Evolutionary conservation across 306 rosid genomes (phyloP).

Genomic region (Macrotyloma uniflorum): DNA sequence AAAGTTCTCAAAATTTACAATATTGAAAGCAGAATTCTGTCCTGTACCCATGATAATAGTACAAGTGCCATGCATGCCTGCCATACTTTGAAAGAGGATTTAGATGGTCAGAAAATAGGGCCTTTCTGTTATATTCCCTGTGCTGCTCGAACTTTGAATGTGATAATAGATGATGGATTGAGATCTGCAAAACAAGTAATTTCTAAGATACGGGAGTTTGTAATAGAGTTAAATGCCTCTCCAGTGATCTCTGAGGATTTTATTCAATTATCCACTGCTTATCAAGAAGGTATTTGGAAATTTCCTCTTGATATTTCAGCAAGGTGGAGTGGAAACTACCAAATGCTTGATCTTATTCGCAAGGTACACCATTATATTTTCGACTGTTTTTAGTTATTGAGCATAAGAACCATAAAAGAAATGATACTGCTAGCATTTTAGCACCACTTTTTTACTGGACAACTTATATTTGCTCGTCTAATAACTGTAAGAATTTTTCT

Average conservation of each 20-base stretch:
- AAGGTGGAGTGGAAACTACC: constrained; percentile 94
- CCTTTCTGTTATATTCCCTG: constrained; percentile 92
- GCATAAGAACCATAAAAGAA: constrained; percentile 12
- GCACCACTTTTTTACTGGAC: constrained; percentile 14
- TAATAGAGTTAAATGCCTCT: constrained; percentile 73
- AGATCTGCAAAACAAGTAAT: constrained; percentile 63
- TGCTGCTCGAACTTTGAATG: constrained; percentile 81
- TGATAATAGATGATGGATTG: constrained; percentile 89
- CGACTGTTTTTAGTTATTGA: constrained; percentile 26
- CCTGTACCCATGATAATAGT: constrained; percentile 96
- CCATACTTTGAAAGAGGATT: constrained; percentile 71
- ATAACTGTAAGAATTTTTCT: constrained; percentile 4
- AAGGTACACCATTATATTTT: constrained; percentile 60
- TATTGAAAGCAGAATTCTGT: constrained; percentile 76
- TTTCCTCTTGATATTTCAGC: constrained; percentile 89
- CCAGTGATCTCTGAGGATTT: constrained; percentile 74
- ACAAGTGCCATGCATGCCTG: constrained; percentile 73
- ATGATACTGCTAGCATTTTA: neutral
- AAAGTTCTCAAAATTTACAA: constrained; percentile 80
- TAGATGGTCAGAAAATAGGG: constrained; percentile 78
- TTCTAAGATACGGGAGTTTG: constrained; percentile 84
- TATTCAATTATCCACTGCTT: constrained; percentile 66
- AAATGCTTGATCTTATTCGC: constrained; percentile 84
- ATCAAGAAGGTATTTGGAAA: constrained; percentile 91
- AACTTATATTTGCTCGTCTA: constrained; percentile 10